These are phyloP conservation scores for Arthrobotrys megalospora DNA, from an alignment of 2,329 filamentous ascomycete genomes.

Conservation along the genomic window DNA sequence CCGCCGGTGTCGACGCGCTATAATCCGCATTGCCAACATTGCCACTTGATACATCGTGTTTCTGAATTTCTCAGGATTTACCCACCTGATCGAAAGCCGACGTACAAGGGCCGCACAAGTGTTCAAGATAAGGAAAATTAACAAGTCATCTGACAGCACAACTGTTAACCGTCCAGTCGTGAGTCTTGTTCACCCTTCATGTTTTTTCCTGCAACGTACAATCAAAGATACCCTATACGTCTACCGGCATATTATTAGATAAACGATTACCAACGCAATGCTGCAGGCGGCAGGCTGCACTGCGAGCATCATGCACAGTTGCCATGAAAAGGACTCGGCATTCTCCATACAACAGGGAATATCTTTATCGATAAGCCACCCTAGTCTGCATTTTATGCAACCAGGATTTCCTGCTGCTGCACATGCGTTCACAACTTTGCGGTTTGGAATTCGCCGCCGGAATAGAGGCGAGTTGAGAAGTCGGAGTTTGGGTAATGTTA, in stretches of 20 bases:
- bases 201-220: slow-evolving; percentile 10
- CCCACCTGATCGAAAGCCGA: slow-evolving; percentile 12
- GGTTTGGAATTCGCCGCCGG: slow-evolving; percentile 9
- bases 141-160: slow-evolving; percentile 39
- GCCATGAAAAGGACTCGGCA: slow-evolving; percentile 17
- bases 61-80: slow-evolving; percentile 16
- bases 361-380: slow-evolving; percentile 45
- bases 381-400: slow-evolving; percentile 35
- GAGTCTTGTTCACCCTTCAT: slow-evolving; percentile 6
- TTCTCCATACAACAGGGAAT: background rate
- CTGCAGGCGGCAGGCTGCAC: slow-evolving; percentile 38
- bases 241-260: slow-evolving; percentile 39
- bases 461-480: background rate
- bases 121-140: slow-evolving; percentile 29
- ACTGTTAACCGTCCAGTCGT: background rate
- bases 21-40: background rate
- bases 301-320: slow-evolving; percentile 38
- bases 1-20: background rate
- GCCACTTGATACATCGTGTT: background rate
- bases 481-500: slow-evolving; percentile 20
- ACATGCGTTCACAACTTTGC: slow-evolving; percentile 14
- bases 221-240: slow-evolving; percentile 29
- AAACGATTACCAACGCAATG: slow-evolving; percentile 54
- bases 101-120: slow-evolving; percentile 7
- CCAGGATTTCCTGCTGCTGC: slow-evolving; percentile 21